Conservation (phyloP, 495 filamentous ascomycete genomes). For the Chlorociboria aeruginascens region DNA sequence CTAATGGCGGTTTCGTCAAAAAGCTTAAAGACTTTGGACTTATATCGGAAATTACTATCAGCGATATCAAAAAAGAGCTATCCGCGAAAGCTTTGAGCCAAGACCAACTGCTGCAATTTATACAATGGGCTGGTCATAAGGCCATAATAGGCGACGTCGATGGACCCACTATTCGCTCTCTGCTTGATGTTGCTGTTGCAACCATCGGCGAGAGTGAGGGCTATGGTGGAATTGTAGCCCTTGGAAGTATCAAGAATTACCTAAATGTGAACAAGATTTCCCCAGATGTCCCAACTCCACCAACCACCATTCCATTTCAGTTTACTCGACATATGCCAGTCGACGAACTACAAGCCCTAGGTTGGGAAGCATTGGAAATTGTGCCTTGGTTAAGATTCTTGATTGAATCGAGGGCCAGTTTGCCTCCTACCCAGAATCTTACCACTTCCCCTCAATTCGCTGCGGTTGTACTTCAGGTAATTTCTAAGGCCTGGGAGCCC, state of each 20-base stretch:
- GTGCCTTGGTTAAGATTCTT: constrained; percentile 76
- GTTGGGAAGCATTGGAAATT: constrained; percentile 72
- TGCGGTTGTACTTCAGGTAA: constrained; percentile 58
- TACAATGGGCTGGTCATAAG: constrained; percentile 68
- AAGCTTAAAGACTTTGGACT: constrained; percentile 69
- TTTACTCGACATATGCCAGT: constrained; percentile 38
- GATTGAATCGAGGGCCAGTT: constrained; percentile 41
- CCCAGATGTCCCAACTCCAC: constrained; percentile 72
- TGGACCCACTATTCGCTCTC: constrained; percentile 39
- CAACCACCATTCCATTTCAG: constrained; percentile 66
- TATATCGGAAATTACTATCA: constrained; percentile 71
- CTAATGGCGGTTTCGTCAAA: constrained; percentile 55
- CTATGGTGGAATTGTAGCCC: constrained; percentile 54
- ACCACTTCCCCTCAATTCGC: constrained; percentile 63
- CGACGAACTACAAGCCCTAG: constrained; percentile 57
- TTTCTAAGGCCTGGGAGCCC: constrained; percentile 82
- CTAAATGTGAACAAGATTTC: constrained; percentile 65
- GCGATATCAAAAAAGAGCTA: constrained; percentile 73
- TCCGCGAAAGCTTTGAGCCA: constrained; percentile 63
- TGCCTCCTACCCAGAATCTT: constrained; percentile 43
- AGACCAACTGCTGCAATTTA: constrained; percentile 63
- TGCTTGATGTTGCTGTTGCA: constrained; percentile 73
- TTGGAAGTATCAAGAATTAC: constrained; percentile 63
- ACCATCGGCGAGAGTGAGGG: constrained; percentile 45
- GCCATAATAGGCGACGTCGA: constrained; percentile 57